Conservation (phyloP, 192 early-diverging fungal species). For the Coemansia sp. region DNA sequence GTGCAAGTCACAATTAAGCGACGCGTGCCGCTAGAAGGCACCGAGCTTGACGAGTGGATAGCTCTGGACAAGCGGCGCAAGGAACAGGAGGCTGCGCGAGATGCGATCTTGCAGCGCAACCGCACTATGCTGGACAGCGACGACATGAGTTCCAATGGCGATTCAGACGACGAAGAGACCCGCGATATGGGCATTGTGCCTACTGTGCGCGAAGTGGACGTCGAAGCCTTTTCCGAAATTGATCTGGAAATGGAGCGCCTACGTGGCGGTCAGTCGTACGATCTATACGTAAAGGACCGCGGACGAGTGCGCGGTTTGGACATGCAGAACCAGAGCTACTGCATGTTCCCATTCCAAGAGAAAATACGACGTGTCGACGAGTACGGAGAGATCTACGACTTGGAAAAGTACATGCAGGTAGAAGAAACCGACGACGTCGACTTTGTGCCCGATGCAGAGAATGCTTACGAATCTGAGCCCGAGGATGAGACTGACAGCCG, state of each 20-base stretch:
- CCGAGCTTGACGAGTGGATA: constrained; percentile 73
- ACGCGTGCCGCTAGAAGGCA: constrained; percentile 82
- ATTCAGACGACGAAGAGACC: constrained; percentile 31
- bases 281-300: constrained; percentile 83
- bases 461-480: constrained; percentile 24
- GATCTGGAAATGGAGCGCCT: constrained; percentile 54
- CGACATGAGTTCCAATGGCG: constrained; percentile 54
- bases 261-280: constrained; percentile 61
- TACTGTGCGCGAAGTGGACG: constrained; percentile 58
- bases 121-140: constrained; percentile 79
- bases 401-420: constrained; percentile 56
- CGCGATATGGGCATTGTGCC: constrained; percentile 38
- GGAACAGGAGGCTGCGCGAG: constrained; percentile 76
- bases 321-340: constrained; percentile 76
- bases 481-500: constrained; percentile 29
- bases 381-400: constrained; percentile 84
- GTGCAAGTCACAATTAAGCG: constrained; percentile 51
- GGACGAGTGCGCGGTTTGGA: constrained; percentile 71
- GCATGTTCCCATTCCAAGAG: constrained; percentile 88
- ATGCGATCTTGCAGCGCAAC: constrained; percentile 62
- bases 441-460: constrained; percentile 32
- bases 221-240: constrained; percentile 40
- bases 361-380: constrained; percentile 85
- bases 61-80: constrained; percentile 60
- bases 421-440: constrained; percentile 37